phyloP scores from a whole-genome alignment of 163 green algal species.

The Scenedesmus sp. region DNA sequence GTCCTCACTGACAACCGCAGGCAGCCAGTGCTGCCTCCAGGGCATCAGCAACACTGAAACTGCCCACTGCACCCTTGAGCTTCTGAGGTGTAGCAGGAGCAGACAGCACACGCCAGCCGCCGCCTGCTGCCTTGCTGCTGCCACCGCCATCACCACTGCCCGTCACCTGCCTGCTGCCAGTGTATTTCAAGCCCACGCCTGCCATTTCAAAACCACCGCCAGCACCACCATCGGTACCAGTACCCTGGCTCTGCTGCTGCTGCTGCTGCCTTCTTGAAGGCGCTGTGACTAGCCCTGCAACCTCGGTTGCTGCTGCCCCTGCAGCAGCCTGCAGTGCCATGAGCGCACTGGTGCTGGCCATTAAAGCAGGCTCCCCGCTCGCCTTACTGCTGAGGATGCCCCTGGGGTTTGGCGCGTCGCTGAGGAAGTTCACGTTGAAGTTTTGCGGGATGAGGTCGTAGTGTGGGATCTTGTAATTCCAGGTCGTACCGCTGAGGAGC shows the following conservation, averaged over 20 bases:
- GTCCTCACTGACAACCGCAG: too few species aligned
- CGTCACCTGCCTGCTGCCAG: too few species aligned
- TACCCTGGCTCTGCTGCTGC: too few species aligned
- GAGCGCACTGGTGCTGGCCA: constrained; percentile 67
- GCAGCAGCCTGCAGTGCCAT: constrained; percentile 67
- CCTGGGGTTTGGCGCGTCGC: constrained; percentile 57
- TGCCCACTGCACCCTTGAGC: background rate
- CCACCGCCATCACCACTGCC: too few species aligned
- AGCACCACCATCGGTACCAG: too few species aligned
- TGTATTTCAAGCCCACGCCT: too few species aligned
- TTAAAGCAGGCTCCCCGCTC: constrained; percentile 75
- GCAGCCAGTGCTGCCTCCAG: constrained; percentile 7
- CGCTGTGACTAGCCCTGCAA: background rate
- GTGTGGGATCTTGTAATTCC: constrained; percentile 81
- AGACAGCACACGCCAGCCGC: background rate
- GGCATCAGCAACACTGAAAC: background rate
- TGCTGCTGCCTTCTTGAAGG: too few species aligned
- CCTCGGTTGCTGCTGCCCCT: constrained; percentile 49
- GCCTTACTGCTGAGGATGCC: constrained; percentile 76
- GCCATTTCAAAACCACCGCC: too few species aligned
- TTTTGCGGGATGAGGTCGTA: constrained; percentile 66
- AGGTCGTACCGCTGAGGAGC: constrained; percentile 69
- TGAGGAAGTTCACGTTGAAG: constrained; percentile 73
- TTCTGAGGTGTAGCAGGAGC: background rate
- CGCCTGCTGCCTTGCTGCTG: too few species aligned